Base-by-base conservation (phyloP, 495 filamentous ascomycete genomes). In the Hypomontagnella monticulosa region DNA sequence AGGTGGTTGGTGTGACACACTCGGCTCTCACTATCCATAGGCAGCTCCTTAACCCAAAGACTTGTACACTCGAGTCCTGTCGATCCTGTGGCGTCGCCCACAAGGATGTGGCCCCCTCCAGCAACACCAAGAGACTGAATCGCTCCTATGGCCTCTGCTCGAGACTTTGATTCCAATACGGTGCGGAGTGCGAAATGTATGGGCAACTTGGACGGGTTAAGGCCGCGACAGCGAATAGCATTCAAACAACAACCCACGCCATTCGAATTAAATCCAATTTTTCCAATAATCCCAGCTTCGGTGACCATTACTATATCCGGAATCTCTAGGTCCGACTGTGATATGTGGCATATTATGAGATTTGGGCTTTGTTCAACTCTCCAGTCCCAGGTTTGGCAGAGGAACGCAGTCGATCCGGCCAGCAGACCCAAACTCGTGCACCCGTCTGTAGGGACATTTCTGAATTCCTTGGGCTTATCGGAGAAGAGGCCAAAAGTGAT, bases 361-460 rank as follows among this genome's bases (percentile, higher is more conserved):
- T 83, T 78, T 10, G 83, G 81, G 10, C 86, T 72, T 53, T 89
- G 89, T 46, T 80, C 76, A 30, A 80, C 79, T 55, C 82, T 75
- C 81, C 84, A 86, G 63, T 91, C 89, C 89, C 89, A 91, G 47
- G 90, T 91, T 78, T 91, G 89, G 3, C 78, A 81, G 14, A 89
- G 73, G 15, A 84, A 80, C 0, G 70, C 63, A 14, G 43, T 59
- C 6, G 62, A 63, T 4, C 36, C 42, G 0, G n/a, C 73, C 65
- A 23, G 57, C 84, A 83, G 88, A 9, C 77, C 82, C 1, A 91
- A 55, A 32, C 82, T 80, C 3, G 89, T 89, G 58, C 89, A 89
- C 18, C 87, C 88, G 59, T 91, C 88, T 15, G 52, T 71, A 14
- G 72, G 70, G 23, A 61, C 42, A 10, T 52, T 40, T 15, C 30